These are phyloP conservation scores for Carex scoparia DNA, from an alignment of 176 grass and related monocot genomes.

Conservation along the genomic window DNA sequence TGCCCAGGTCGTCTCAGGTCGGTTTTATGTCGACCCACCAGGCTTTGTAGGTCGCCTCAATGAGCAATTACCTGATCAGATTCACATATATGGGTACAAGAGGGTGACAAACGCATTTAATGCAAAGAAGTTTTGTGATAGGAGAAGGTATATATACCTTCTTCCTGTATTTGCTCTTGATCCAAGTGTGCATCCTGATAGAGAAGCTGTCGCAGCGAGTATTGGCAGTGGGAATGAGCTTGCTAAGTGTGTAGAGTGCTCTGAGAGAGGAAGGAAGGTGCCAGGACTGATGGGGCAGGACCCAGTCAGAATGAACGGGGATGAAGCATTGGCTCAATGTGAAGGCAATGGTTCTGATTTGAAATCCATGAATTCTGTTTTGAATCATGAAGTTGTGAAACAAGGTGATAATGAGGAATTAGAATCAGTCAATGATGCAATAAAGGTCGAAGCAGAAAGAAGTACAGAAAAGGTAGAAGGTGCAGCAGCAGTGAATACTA, in stretches of 20 bases:
- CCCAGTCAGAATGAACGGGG: slow-evolving; percentile 19
- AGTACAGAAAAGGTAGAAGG: slow-evolving; percentile 22
- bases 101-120: slow-evolving; percentile 79
- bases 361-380: slow-evolving; percentile 2
- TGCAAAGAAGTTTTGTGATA: slow-evolving; percentile 91
- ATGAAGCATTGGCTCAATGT: slow-evolving; percentile 23
- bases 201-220: slow-evolving; percentile 80
- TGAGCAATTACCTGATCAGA: slow-evolving; percentile 57
- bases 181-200: slow-evolving; percentile 61
- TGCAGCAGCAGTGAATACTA: slow-evolving; percentile 14
- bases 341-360: slow-evolving; percentile 1
- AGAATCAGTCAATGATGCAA: slow-evolving; percentile 14
- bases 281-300: slow-evolving; percentile 59
- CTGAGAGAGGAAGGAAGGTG: slow-evolving; percentile 81
- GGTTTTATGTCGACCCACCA: slow-evolving; percentile 79
- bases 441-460: slow-evolving; percentile 20
- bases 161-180: slow-evolving; percentile 80
- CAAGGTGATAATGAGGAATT: slow-evolving; percentile 27
- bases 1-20: slow-evolving; percentile 84
- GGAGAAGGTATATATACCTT: slow-evolving; percentile 70
- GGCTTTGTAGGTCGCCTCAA: slow-evolving; percentile 69
- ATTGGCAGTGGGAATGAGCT: slow-evolving; percentile 67
- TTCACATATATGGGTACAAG: slow-evolving; percentile 70
- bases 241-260: slow-evolving; percentile 73
- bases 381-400: background rate